Conservation (phyloP, 345 rosid species). For the Bruguiera gymnorhiza region DNA sequence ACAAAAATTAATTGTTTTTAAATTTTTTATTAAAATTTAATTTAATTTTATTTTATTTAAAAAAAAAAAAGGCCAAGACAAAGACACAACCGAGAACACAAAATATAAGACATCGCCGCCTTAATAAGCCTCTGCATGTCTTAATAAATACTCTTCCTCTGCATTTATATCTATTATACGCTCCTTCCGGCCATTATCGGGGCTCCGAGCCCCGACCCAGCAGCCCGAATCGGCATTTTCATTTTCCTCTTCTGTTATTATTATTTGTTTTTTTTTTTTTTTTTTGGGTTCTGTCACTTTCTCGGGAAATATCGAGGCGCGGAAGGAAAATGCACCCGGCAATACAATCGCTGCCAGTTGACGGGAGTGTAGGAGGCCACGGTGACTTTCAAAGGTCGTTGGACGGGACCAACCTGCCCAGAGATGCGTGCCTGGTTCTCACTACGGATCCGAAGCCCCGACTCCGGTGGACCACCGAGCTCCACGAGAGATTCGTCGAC, state of each 20-base stretch:
- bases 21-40: no score
- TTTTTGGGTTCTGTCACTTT: not conserved
- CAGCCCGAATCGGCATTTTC: not conserved
- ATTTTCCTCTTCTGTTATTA: not conserved
- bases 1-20: not conserved
- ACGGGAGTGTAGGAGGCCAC: constrained; percentile 45
- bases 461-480: constrained; percentile 95
- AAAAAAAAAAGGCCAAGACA: not conserved
- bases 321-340: constrained; percentile 63
- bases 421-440: constrained; percentile 75
- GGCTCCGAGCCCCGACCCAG: constrained; percentile 12
- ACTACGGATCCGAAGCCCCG: constrained; percentile 97
- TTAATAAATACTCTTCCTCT: not conserved
- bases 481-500: constrained; percentile 88
- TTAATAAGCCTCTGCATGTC: constrained; percentile 12
- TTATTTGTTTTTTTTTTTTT: not conserved
- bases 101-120: constrained; percentile 17
- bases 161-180: not conserved
- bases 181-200: not conserved
- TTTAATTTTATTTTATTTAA: no score
- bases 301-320: not conserved
- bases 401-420: constrained; percentile 63
- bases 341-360: constrained; percentile 66
- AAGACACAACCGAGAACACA: not conserved
- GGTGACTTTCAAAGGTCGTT: constrained; percentile 48